Percentiles rank a stretch among this genome's conserved stretches.
Conservation (phyloP, 2,329 filamentous ascomycete species). For the Thelonectria blattea region DNA sequence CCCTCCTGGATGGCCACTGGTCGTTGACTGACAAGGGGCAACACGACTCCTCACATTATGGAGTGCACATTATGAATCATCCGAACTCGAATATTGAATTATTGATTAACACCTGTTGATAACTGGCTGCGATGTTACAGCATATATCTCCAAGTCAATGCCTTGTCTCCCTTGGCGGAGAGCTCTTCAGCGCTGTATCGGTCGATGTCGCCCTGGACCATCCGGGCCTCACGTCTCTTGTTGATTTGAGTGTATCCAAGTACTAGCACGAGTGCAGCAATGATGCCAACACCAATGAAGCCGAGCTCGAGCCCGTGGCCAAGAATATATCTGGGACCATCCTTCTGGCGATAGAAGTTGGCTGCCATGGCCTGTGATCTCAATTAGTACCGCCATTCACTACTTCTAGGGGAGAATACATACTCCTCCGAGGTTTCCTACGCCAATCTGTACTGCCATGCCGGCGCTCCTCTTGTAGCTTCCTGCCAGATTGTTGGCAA, state of each 20-base stretch:
- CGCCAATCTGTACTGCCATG: conserved; percentile 66
- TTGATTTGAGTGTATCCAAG: conserved; percentile 65
- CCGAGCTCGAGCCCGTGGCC: conserved; percentile 11
- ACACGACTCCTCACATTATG: neutral
- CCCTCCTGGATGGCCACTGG: neutral
- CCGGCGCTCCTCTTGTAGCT: conserved; percentile 68
- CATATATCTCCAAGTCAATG: conserved; percentile 69
- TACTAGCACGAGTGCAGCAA: conserved; percentile 51
- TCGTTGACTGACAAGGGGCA: neutral
- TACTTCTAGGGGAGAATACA: neutral
- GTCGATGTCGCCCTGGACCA: conserved; percentile 51
- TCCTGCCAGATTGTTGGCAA: conserved; percentile 76
- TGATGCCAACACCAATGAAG: conserved; percentile 45
- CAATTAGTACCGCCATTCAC: neutral
- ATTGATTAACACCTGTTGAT: neutral
- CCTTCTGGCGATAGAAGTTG: conserved; percentile 16
- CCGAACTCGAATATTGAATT: neutral
- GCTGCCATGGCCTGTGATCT: conserved; percentile 12
- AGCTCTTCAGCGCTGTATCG: conserved; percentile 54
- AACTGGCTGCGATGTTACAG: neutral
- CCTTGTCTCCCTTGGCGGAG: conserved; percentile 64
- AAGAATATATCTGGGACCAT: conserved; percentile 11
- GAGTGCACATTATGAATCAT: too few species aligned
- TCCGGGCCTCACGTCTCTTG: conserved; percentile 56
- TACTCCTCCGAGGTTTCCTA: conserved; percentile 16